Base-by-base conservation (phyloP, 768 basidiomycete genomes). In the Amanita exitialis region DNA sequence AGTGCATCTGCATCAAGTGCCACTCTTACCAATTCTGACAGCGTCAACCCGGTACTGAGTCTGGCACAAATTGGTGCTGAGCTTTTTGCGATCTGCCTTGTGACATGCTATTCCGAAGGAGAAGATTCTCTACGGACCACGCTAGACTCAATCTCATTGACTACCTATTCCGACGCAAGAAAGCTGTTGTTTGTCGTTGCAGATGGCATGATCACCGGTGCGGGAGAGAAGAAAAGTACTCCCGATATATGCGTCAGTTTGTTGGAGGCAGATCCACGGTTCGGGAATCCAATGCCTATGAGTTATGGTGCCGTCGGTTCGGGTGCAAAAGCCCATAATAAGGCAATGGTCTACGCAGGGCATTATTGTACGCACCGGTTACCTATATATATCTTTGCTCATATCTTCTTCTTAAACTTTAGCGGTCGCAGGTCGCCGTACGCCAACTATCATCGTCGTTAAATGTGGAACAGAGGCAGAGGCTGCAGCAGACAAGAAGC, bases 291-390 rank as follows among this genome's bases (percentile, higher is more conserved):
- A 2, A 80, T 81, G 41, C 91, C 95, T 3, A 95, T 98, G 94
- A 83, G 77, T 55, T 99, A 97, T 62, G 68, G 77, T 51, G 89
- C 96, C 2, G 91, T 99, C 25, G 96, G 92, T 2, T 79, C 85
- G 7, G 95, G 96, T 2, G 69, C 80, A 16, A 97, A 98, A 72
- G 77, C 76, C 48, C 83, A 93, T 62, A 99, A 99, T 59, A 78
- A 92, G 49, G 95, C 95, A 6, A 90, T 96, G 90, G 89, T 98
- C 16, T 98, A 99, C 72, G 96, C 96, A 47, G 96, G 96, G n/a
- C 95, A 99, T 72, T 97, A 98, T 67, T 89, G 92, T 94, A 65
- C 63, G 91, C 38, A 23, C 15, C 36, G 25, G 7, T 28, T 34
- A 48, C 44, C 34, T 55, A 32, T 43, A 25, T 39, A 51, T 10